These are phyloP conservation scores for Wickerhamiella azymoides DNA, from an alignment of 805 yeast genomes.

Conservation along the genomic window DNA sequence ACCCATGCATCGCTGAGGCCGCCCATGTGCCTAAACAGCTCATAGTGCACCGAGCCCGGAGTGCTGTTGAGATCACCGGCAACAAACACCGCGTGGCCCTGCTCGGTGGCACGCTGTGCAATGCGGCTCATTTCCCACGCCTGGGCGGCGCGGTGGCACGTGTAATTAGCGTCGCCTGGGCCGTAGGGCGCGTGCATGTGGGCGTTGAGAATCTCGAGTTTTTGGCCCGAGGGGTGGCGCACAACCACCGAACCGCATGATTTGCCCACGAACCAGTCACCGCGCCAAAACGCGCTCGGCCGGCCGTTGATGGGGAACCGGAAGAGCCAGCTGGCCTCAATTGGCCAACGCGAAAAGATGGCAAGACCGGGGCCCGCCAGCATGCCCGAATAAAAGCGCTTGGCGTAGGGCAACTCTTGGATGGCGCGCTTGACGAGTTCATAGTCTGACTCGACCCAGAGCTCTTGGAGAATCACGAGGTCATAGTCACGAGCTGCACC, in stretches of 20 bases:
- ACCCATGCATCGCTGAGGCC: slow-evolving; percentile 76
- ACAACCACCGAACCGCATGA: slow-evolving; percentile 64
- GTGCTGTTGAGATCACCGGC: slow-evolving; percentile 89
- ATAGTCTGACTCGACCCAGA: slow-evolving; percentile 86
- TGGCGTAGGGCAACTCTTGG: slow-evolving; percentile 42
- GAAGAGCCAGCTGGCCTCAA: slow-evolving; percentile 61
- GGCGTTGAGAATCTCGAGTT: slow-evolving; percentile 68
- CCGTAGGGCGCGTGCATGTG: slow-evolving; percentile 98
- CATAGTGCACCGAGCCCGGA: slow-evolving; percentile 75
- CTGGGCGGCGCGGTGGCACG: slow-evolving; percentile 83
- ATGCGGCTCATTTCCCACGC: slow-evolving; percentile 87
- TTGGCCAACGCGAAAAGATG: slow-evolving; percentile 70
- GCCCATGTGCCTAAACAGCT: slow-evolving; percentile 54
- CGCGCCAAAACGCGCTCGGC: slow-evolving; percentile 84
- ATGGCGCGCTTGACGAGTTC: slow-evolving; percentile 40
- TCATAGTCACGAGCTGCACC: slow-evolving; percentile 39
- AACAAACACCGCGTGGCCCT: slow-evolving; percentile 75
- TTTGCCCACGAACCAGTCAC: slow-evolving; percentile 97
- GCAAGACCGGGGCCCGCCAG: slow-evolving; percentile 89
- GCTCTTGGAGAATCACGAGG: slow-evolving; percentile 83
- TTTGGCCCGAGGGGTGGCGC: slow-evolving; percentile 33
- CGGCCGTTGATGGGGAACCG: slow-evolving; percentile 88
- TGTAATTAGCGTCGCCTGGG: slow-evolving; percentile 76
- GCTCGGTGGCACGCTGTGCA: slow-evolving; percentile 42
- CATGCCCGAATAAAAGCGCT: slow-evolving; percentile 72